phyloP scores from a whole-genome alignment of 2,329 filamentous ascomycete genomes.

The Myriosclerotinia scirpicola region DNA sequence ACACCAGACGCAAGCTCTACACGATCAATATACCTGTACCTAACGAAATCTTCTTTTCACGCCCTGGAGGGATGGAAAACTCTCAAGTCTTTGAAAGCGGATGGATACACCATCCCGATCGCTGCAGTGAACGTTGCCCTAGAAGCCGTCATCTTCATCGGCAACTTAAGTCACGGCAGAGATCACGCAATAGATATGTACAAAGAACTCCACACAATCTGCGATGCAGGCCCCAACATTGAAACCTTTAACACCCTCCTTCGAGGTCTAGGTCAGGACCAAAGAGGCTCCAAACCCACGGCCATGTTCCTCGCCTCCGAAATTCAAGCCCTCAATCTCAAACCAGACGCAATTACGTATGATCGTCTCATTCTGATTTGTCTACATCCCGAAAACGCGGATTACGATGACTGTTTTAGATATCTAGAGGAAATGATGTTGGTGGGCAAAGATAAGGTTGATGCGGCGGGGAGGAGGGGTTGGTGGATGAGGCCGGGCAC shows the following conservation, averaged over 20 bases:
- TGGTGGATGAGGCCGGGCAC: conserved; percentile 41
- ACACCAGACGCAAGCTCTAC: conserved; percentile 60
- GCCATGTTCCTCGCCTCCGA: conserved; percentile 63
- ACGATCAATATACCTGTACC: conserved; percentile 57
- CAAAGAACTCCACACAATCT: conserved; percentile 57
- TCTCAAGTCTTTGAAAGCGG: conserved; percentile 55
- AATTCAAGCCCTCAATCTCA: conserved; percentile 56
- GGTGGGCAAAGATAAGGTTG: conserved; percentile 40
- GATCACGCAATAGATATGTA: conserved; percentile 58
- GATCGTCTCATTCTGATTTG: conserved; percentile 62
- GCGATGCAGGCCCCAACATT: conserved; percentile 47
- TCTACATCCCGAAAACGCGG: conserved; percentile 41
- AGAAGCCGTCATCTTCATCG: conserved; percentile 41
- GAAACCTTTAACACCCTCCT: conserved; percentile 64
- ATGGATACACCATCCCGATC: conserved; percentile 51
- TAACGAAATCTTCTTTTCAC: conserved; percentile 51
- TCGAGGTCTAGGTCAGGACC: conserved; percentile 41
- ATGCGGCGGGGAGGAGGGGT: conserved; percentile 30
- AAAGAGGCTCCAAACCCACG: conserved; percentile 47
- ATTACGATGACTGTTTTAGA: conserved; percentile 49
- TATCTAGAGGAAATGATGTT: conserved; percentile 53
- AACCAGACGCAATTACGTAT: conserved; percentile 59
- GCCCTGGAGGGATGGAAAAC: conserved; percentile 52
- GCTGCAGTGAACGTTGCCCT: conserved; percentile 48
- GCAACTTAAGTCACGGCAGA: conserved; percentile 40